These are phyloP conservation scores for Picocystis salinarum DNA, from an alignment of 139 green algal species.

Conservation along the genomic window DNA sequence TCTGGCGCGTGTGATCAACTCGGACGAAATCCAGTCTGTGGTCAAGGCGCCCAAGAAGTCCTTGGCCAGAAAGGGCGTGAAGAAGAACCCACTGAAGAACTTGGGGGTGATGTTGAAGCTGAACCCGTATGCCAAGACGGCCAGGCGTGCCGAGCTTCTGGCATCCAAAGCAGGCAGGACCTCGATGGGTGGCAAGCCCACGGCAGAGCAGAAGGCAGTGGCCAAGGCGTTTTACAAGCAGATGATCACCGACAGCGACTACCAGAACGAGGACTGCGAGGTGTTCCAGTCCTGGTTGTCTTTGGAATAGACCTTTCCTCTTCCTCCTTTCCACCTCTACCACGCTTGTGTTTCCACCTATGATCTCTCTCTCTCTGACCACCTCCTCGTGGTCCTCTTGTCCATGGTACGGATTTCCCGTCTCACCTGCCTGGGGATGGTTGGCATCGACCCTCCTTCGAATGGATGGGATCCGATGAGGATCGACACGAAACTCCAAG, in stretches of 20 bases:
- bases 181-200: slow-evolving; percentile 21
- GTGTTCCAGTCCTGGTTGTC: slow-evolving; percentile 64
- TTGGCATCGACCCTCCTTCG: no score
- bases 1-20: slow-evolving; percentile 89
- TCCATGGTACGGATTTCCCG: no score
- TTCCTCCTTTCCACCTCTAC: no score
- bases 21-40: slow-evolving; percentile 79
- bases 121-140: slow-evolving; percentile 81
- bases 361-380: no score
- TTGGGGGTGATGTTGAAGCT: slow-evolving; percentile 83
- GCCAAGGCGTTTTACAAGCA: slow-evolving; percentile 48
- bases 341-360: no score
- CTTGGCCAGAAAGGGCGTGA: slow-evolving; percentile 32
- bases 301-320: no score
- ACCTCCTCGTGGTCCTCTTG: no score
- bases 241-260: slow-evolving; percentile 63
- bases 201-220: slow-evolving; percentile 20
- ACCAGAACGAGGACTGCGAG: slow-evolving; percentile 79
- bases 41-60: slow-evolving; percentile 21
- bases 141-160: not conserved
- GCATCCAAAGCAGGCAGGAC: slow-evolving; percentile 18
- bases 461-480: no score
- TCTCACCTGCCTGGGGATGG: no score
- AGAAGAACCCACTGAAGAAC: slow-evolving; percentile 98
- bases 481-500: no score